These are phyloP conservation scores for Penicillium oxalicum DNA, from an alignment of 2,329 filamentous ascomycete genomes.

Conservation along the genomic window DNA sequence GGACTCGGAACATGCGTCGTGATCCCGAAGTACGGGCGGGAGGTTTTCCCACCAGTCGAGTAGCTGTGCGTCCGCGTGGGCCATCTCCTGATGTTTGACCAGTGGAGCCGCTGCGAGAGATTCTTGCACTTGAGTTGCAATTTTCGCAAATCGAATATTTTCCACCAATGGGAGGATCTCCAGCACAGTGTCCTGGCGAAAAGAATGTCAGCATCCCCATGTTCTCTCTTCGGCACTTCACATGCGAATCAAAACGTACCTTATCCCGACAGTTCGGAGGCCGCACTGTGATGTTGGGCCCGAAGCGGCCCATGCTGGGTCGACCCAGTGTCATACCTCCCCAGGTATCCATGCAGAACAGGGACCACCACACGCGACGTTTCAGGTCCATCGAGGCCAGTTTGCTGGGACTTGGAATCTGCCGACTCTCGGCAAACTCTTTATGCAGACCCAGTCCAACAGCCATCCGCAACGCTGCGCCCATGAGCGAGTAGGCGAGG, in stretches of 20 bases:
- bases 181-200: constrained; percentile 50
- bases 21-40: constrained; percentile 59
- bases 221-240: constrained; percentile 25
- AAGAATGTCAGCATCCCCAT: constrained; percentile 6
- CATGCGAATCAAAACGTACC: constrained; percentile 23
- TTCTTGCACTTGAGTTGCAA: constrained; percentile 72
- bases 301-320: constrained; percentile 63
- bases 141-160: constrained; percentile 73
- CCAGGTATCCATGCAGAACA: constrained; percentile 71
- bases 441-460: constrained; percentile 66
- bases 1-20: constrained; percentile 63
- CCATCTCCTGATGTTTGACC: constrained; percentile 60
- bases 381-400: constrained; percentile 55
- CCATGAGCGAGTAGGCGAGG: constrained; percentile 67
- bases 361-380: constrained; percentile 66
- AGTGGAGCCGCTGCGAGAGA: constrained; percentile 64
- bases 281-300: constrained; percentile 61
- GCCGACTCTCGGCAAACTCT: constrained; percentile 49
- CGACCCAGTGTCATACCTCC: constrained; percentile 64
- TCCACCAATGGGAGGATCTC: constrained; percentile 66
- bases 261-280: constrained; percentile 50
- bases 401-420: constrained; percentile 39
- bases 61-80: constrained; percentile 61
- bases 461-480: constrained; percentile 67
- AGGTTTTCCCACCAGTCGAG: constrained; percentile 67